Conservation (phyloP, 306 rosid species). For the Styphnolobium japonicum region DNA sequence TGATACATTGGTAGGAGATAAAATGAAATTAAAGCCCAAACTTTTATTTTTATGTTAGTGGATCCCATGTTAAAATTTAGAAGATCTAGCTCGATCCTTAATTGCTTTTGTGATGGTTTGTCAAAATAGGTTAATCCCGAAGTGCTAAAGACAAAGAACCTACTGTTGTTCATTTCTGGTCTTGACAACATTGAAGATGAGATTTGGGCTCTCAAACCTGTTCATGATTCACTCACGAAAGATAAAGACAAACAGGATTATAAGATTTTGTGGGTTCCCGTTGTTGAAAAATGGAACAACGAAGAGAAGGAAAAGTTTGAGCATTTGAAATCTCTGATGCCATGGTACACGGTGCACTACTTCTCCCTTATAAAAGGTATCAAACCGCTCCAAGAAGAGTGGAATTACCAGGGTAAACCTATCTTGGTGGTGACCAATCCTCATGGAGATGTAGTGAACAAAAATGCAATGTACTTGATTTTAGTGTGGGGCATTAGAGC, state of each 20-base stretch:
- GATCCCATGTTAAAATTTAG: slow-evolving; percentile 1
- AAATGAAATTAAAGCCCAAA: too few relatives aligned
- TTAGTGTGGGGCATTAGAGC: slow-evolving; percentile 22
- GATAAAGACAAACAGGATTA: neutral
- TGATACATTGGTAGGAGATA: too few relatives aligned
- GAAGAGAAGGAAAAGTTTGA: slow-evolving; percentile 35
- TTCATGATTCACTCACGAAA: slow-evolving; percentile 24
- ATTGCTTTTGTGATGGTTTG: too few relatives aligned
- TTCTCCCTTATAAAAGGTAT: slow-evolving; percentile 16
- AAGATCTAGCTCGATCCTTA: too few relatives aligned
- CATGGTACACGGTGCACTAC: slow-evolving; percentile 32
- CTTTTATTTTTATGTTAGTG: slow-evolving; percentile 20
- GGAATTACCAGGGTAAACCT: slow-evolving; percentile 38
- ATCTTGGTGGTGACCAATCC: slow-evolving; percentile 30
- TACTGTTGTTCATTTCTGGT: slow-evolving; percentile 29
- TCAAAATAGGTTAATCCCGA: slow-evolving; percentile 7
- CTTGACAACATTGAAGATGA: slow-evolving; percentile 29
- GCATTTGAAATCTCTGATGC: slow-evolving; percentile 21
- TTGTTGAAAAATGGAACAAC: slow-evolving; percentile 22
- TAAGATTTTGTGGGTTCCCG: slow-evolving; percentile 43
- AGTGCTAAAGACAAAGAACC: slow-evolving; percentile 22
- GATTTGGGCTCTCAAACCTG: slow-evolving; percentile 1
- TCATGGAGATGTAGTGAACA: slow-evolving; percentile 26
- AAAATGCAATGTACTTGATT: slow-evolving; percentile 40
- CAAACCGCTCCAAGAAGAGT: slow-evolving; percentile 26